Percentiles rank a stretch among this genome's conserved stretches.
Conservation (phyloP, 495 filamentous ascomycete genomes). For the Pseudomonodictys pantanalensis region DNA sequence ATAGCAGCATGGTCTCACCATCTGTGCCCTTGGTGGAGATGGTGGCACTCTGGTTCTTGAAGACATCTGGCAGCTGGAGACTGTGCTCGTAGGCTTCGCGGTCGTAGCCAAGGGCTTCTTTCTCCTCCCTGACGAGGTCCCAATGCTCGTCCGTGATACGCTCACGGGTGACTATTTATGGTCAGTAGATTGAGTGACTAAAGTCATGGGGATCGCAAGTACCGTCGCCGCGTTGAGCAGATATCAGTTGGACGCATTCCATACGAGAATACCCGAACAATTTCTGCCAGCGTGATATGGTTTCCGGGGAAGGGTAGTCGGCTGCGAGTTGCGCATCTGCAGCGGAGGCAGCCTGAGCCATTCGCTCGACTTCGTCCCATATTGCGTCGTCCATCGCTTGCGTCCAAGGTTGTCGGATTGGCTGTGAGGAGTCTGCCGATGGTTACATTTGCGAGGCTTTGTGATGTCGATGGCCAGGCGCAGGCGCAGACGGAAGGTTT, state of each 20-base stretch:
- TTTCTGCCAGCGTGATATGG: slow-evolving; percentile 29
- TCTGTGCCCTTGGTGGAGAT: slow-evolving; percentile 11
- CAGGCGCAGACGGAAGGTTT: too few relatives aligned
- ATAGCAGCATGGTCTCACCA: slow-evolving; percentile 1
- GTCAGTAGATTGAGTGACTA: background rate
- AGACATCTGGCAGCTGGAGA: slow-evolving; percentile 10
- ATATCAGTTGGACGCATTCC: slow-evolving; percentile 24
- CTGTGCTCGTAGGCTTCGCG: slow-evolving; percentile 35
- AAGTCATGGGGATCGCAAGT: background rate
- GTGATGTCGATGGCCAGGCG: too few relatives aligned
- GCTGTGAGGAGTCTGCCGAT: too few relatives aligned
- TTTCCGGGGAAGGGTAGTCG: slow-evolving; percentile 3
- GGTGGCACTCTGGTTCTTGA: slow-evolving; percentile 27
- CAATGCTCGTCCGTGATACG: slow-evolving; percentile 35
- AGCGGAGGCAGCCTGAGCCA: slow-evolving; percentile 9
- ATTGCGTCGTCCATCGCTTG: too few relatives aligned
- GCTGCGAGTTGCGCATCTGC: slow-evolving; percentile 7
- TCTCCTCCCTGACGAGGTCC: slow-evolving; percentile 19
- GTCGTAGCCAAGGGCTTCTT: slow-evolving; percentile 30
- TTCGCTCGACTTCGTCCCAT: slow-evolving; percentile 22
- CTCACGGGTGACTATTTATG: slow-evolving; percentile 15
- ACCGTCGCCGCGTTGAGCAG: slow-evolving; percentile 26
- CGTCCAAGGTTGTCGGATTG: too few relatives aligned
- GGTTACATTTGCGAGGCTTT: too few relatives aligned
- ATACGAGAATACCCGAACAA: slow-evolving; percentile 24